Conservation (phyloP, 1,284 basidiomycete species). For the Apiotrichum porosum region DNA sequence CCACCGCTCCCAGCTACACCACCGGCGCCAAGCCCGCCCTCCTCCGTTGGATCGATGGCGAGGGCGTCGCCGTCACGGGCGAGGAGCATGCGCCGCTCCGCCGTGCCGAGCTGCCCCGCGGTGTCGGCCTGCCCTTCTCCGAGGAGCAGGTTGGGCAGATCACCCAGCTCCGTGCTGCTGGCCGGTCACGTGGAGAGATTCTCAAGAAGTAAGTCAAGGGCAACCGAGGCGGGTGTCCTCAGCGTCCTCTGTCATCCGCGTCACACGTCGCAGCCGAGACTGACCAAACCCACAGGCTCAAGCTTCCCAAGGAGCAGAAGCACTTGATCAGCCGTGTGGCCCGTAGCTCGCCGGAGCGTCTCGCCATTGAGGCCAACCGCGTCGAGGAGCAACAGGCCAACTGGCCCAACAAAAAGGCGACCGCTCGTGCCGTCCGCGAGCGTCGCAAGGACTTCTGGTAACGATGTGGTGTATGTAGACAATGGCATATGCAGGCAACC, state of each 20-base stretch:
- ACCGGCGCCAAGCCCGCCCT: conserved; percentile 35
- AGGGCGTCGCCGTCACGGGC: conserved; percentile 27
- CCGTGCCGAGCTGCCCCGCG: not conserved
- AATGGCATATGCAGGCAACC: too few relatives aligned
- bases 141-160: conserved; percentile 12
- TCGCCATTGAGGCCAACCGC: conserved; percentile 9
- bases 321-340: conserved; percentile 36
- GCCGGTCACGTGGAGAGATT: conserved; percentile 29
- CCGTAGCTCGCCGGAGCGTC: conserved; percentile 24
- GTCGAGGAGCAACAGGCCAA: conserved; percentile 22
- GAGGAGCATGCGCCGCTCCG: conserved; percentile 27
- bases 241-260: too few relatives aligned
- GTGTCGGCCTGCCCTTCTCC: conserved; percentile 17
- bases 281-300: conserved; percentile 25
- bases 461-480: not conserved
- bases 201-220: conserved; percentile 40
- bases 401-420: conserved; percentile 39
- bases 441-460: conserved; percentile 45
- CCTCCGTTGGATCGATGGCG: conserved; percentile 34
- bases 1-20: conserved; percentile 40
- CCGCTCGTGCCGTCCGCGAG: conserved; percentile 33
- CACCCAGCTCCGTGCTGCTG: conserved; percentile 25
- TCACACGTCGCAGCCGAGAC: too few relatives aligned
- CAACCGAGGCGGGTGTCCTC: too few relatives aligned
- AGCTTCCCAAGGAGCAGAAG: conserved; percentile 22